Conservation (phyloP, 352 stramenopile genomes). For the Globisporangium uncinulatum region DNA sequence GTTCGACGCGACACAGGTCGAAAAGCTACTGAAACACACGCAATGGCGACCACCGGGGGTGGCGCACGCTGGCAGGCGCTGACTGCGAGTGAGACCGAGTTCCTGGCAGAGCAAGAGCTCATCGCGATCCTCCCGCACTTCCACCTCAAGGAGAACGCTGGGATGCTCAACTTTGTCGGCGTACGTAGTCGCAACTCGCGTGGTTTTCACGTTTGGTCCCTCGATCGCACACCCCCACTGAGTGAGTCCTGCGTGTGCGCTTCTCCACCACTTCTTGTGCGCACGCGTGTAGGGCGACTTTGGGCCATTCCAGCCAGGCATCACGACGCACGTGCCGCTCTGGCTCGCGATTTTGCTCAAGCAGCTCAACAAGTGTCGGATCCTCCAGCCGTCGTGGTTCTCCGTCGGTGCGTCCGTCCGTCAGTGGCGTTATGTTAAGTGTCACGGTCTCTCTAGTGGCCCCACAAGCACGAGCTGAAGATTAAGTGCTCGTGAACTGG, state of each 20-base stretch:
- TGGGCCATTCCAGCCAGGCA: slow-evolving; percentile 84
- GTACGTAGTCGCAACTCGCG: slow-evolving; percentile 17
- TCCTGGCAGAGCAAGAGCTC: slow-evolving; percentile 84
- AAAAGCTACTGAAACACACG: too few species aligned
- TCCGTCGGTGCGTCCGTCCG: slow-evolving; percentile 43
- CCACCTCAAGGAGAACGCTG: slow-evolving; percentile 68
- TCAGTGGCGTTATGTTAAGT: too few species aligned
- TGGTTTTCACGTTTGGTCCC: too few species aligned
- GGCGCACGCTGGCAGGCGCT: slow-evolving; percentile 18
- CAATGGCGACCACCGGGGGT: slow-evolving; percentile 8
- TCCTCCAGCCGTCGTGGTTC: slow-evolving; percentile 78
- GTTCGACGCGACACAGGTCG: not conserved
- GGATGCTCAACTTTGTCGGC: slow-evolving; percentile 76
- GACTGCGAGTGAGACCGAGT: slow-evolving; percentile 72
- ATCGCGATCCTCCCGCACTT: slow-evolving; percentile 86
- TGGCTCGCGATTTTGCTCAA: slow-evolving; percentile 90
- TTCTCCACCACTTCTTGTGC: not conserved
- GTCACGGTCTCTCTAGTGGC: not conserved
- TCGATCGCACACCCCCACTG: too few species aligned
- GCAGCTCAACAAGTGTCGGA: slow-evolving; percentile 84
- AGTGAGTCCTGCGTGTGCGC: not conserved
- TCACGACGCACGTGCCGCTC: slow-evolving; percentile 75
- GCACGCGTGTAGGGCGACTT: slow-evolving; percentile 57
- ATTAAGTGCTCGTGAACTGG: too few species aligned
- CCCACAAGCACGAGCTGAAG: not conserved